Percentiles rank a stretch among this genome's conserved stretches.
Conservation (phyloP, 139 green algal species). For the Chlorella sorokiniana region DNA sequence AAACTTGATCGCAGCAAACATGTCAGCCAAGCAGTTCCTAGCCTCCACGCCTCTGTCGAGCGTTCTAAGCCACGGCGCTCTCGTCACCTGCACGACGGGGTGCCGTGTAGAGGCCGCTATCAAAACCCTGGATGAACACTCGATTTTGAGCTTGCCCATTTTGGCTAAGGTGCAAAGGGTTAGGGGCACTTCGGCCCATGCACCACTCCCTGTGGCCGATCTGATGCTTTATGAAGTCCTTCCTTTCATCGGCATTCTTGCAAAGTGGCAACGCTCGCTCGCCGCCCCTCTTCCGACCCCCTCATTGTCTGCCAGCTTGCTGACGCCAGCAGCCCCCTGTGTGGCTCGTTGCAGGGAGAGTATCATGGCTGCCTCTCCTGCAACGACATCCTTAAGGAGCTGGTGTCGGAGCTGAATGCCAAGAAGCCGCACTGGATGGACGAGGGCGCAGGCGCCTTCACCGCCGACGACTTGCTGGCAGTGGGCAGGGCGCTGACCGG, state of each 20-base stretch:
- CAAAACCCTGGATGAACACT: conserved; percentile 12
- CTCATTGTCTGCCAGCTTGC: no score
- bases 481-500: conserved; percentile 3
- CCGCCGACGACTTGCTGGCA: background rate
- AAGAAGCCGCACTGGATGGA: conserved; percentile 35
- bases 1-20: no score
- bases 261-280: no score
- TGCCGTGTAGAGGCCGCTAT: background rate
- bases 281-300: no score
- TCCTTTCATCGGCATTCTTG: no score
- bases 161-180: conserved; percentile 39
- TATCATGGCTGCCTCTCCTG: conserved; percentile 33
- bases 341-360: background rate
- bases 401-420: conserved; percentile 48
- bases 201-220: no score
- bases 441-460: background rate
- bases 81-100: background rate
- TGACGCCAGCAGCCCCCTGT: background rate
- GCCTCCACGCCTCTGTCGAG: background rate
- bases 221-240: no score
- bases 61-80: background rate
- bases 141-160: conserved; percentile 43
- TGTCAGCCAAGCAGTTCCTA: background rate
- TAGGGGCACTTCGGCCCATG: no score
- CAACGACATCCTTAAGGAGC: conserved; percentile 40